phyloP scores from a whole-genome alignment of 441 rosid species.

The Croton setiger region DNA sequence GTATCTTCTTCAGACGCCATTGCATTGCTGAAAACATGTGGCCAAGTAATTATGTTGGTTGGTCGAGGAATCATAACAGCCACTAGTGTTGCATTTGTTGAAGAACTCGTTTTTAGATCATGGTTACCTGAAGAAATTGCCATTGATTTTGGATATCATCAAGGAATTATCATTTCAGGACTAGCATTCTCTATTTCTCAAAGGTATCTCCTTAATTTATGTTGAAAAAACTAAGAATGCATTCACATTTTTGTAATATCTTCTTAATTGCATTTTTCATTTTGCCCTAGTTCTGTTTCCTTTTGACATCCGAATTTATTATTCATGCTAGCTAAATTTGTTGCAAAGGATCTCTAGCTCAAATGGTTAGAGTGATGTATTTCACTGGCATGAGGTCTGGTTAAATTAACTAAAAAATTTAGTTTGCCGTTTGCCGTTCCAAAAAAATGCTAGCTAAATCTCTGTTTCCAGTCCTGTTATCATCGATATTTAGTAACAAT shows the following conservation, averaged over 20 bases:
- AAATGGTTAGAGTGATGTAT: too few species aligned
- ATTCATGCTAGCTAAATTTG: not conserved
- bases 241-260: not conserved
- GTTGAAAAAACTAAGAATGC: not conserved
- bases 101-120: constrained; percentile 86
- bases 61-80: constrained; percentile 62
- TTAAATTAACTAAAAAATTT: too few species aligned
- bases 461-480: not conserved
- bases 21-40: constrained; percentile 40
- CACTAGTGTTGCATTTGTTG: constrained; percentile 63
- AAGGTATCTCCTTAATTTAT: constrained; percentile 45
- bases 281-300: not conserved
- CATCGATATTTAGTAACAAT: not conserved
- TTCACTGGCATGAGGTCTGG: too few species aligned
- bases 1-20: constrained; percentile 44
- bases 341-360: not conserved
- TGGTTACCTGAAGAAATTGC: constrained; percentile 91
- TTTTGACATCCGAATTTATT: not conserved
- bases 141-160: constrained; percentile 71
- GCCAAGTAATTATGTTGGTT: constrained; percentile 41
- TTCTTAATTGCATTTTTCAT: not conserved
- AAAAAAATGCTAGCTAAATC: not conserved
- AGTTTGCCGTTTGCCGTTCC: too few species aligned
- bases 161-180: constrained; percentile 77
- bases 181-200: constrained; percentile 67